Evolutionary conservation across 371 early-diverging fungal species (phyloP).

Genomic region (Rhizopus arrhizus): DNA sequence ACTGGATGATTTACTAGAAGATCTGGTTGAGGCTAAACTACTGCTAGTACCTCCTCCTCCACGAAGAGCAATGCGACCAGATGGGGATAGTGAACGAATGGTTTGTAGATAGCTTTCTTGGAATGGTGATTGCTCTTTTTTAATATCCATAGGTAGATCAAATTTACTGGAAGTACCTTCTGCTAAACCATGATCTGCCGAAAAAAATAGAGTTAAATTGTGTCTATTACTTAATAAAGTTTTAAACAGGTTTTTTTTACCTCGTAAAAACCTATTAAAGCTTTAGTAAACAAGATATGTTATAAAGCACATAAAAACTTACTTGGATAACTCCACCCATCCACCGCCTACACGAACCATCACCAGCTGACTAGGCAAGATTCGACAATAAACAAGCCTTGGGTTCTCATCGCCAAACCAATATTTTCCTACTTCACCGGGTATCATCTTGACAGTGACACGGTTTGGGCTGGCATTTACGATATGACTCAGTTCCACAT

Average conservation of each 20-base stretch:
- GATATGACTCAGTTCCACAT: constrained; percentile 48
- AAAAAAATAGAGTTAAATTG: constrained; percentile 4
- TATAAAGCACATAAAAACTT: constrained; percentile 5
- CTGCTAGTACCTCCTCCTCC: constrained; percentile 35
- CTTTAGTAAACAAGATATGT: not conserved
- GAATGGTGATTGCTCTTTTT: constrained; percentile 15
- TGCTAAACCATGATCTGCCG: constrained; percentile 30
- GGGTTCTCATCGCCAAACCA: constrained; percentile 71
- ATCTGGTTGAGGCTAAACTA: constrained; percentile 33
- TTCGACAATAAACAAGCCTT: constrained; percentile 51
- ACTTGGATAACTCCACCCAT: constrained; percentile 72
- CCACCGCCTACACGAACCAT: constrained; percentile 86
- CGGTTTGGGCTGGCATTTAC: constrained; percentile 51
- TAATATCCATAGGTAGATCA: constrained; percentile 3
- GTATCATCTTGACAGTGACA: constrained; percentile 38
- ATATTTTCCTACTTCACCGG: constrained; percentile 62
- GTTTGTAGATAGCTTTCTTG: constrained; percentile 29
- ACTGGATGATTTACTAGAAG: constrained; percentile 39
- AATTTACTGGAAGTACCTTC: constrained; percentile 25
- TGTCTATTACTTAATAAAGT: not conserved
- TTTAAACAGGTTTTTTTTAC: not conserved
- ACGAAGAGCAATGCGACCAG: constrained; percentile 42
- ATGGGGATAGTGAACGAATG: constrained; percentile 40
- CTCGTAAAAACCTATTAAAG: constrained; percentile 22
- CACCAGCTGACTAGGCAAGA: constrained; percentile 67